Evolutionary conservation across 148 eudicot genomes (phyloP).

Genomic region (Persicaria maculosa): DNA sequence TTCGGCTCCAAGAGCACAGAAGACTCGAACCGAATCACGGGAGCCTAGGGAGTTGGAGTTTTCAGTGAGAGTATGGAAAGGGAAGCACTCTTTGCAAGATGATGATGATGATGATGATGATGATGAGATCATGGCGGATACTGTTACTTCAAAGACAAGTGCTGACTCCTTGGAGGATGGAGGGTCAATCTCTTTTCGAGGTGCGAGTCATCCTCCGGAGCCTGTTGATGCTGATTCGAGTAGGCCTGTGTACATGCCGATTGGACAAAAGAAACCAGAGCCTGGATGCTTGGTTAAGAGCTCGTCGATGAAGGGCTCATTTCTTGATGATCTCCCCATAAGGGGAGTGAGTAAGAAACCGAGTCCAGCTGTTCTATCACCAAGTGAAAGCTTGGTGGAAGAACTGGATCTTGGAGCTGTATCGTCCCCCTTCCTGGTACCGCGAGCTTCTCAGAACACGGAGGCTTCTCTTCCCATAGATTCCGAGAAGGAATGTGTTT

Average conservation of each 20-base stretch:
- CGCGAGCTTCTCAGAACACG: constrained; percentile 16
- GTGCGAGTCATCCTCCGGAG: constrained; percentile 18
- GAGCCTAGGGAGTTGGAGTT: constrained; percentile 12
- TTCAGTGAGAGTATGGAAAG: constrained; percentile 12
- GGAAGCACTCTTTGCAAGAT: constrained; percentile 12
- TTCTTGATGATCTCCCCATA: constrained; percentile 14
- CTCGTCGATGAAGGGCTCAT: constrained; percentile 12
- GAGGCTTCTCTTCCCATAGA: constrained; percentile 11
- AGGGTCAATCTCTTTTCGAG: constrained; percentile 13
- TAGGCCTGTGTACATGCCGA: constrained; percentile 14
- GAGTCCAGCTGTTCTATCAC: constrained; percentile 10
- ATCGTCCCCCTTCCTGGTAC: constrained; percentile 7
- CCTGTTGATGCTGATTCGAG: constrained; percentile 10
- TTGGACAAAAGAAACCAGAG: constrained; percentile 13
- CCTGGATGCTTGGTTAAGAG: constrained; percentile 14
- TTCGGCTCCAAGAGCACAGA: constrained; percentile 4
- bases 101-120: constrained; percentile 3
- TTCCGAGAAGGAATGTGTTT: constrained; percentile 19
- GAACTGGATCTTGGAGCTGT: constrained; percentile 12
- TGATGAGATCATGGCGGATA: constrained; percentile 6
- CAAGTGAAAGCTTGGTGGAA: constrained; percentile 15
- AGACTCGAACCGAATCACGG: neutral
- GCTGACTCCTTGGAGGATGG: constrained; percentile 17
- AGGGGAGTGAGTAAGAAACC: constrained; percentile 10
- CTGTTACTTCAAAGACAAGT: constrained; percentile 9